Evolutionary conservation across 2,329 filamentous ascomycete genomes (phyloP), one percentile per base, ranked within the genome.

Genomic region (Penicillium griseofulvum): DNA sequence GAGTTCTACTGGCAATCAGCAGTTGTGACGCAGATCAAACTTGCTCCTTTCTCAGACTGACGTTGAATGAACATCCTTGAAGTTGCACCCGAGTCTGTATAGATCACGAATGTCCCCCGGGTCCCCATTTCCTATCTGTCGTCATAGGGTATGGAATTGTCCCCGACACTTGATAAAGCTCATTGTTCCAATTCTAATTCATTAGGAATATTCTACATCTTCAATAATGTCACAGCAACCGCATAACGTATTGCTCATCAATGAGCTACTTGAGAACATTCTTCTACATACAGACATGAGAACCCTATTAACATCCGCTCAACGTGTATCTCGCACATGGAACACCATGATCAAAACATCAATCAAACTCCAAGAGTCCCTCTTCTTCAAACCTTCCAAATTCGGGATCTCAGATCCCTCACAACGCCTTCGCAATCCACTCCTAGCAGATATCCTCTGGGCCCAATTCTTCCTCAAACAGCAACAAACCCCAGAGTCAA

Each of bases 401-500:
- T 14, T 34, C 16, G n/a, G 45, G 12, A 22, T 17, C 14, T 39
- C 52, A 10, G 26, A 33, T 31, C 11, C 26, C 26, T 34, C 33
- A 29, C 52, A 45, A 22, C 52, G 52, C 19, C 9, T 37, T 12
- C 52, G 52, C 24, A 54, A 54, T 16, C 52, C 52, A 6, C 47
- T 54, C 16, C 47, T 54, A 28, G 52, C 45, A 51, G 52, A 51
- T 19, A 34, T 54, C 3, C 47, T 54, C 28, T 54, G 52, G 52
- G 52, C 47, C 10, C 52, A 54, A 44, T 51, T 54, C 34, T 51
- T 54, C 47, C 47, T 54, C 16, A 54, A 54, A 6, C 47, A 54
- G 38, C 39, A 45, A 41, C 26, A 34, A 33, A 51, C 4, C 10
- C 28, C 47, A 39, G 39, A 51, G 19, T 51, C 39, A 1, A 45